A percentile compares a stretch with the other conserved stretches of the same genome.
Conservation (phyloP, 306 rosid species). For the Boehmeria nivea region DNA sequence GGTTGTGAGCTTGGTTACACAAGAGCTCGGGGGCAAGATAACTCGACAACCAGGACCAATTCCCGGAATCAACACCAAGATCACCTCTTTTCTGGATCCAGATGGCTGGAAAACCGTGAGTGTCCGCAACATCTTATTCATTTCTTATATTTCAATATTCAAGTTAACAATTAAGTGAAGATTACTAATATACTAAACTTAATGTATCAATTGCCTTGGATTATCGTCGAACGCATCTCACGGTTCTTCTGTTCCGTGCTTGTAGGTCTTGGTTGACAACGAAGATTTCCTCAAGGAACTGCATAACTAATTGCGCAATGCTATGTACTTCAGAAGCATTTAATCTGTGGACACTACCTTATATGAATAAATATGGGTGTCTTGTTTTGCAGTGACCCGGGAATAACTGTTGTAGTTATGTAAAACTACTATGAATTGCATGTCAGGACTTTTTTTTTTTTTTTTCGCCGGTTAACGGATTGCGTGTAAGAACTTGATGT, state of each 20-base stretch:
- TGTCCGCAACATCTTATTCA: background rate
- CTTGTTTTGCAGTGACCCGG: background rate
- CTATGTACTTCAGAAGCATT: background rate
- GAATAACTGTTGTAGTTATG: background rate
- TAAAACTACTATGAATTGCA: background rate
- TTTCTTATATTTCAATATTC: too few relatives aligned
- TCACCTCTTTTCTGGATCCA: constrained; percentile 78
- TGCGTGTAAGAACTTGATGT: too few relatives aligned
- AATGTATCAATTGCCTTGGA: background rate
- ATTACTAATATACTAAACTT: too few relatives aligned
- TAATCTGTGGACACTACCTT: background rate
- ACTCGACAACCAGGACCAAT: constrained; percentile 84
- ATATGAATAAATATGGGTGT: constrained; percentile 30
- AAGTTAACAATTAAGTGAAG: too few relatives aligned
- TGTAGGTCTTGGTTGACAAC: constrained; percentile 87
- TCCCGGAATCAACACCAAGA: constrained; percentile 86
- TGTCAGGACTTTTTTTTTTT: background rate
- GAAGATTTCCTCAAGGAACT: constrained; percentile 77
- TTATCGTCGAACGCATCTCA: background rate
- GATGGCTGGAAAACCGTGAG: constrained; percentile 99
- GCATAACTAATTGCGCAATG: constrained; percentile 26
- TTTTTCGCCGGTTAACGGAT: too few relatives aligned
- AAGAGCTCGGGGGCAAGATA: constrained; percentile 95
- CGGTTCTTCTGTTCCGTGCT: constrained; percentile 16
- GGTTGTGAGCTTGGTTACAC: constrained; percentile 55